Base-by-base conservation (phyloP, 1,284 basidiomycete genomes). In the Cutaneotrichosporon cutaneum region DNA sequence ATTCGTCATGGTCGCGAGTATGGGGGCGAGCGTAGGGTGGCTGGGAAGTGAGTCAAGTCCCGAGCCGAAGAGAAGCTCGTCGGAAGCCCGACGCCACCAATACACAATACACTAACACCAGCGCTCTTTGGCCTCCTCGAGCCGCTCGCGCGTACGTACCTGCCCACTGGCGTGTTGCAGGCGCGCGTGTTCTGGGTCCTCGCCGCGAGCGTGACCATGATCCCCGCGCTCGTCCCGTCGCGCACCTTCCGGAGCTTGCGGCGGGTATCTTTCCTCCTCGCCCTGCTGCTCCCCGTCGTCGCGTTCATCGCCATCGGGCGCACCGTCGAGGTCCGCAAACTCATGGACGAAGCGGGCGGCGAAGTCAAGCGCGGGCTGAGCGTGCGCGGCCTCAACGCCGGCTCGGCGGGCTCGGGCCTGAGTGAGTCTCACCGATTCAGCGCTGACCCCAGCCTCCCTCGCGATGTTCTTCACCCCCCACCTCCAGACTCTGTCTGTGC, bases 401-500 rank as follows among this genome's bases (percentile, higher is more conserved):
- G 69, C 9, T 71, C 70, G 22, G 72, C 71, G 1, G 74, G 73
- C 2, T 74, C 76, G 11, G 77, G 77, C 10, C 56, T 80, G 33
- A 75, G 77, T 79, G 53, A 68, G 58, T 32, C 27, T 11, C 18
- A 4, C 14, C 32, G 26, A 4, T 1, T 26, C 9, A 13, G 4
- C 16, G 32, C 14, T 58, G 65, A 30, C 63, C 13, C 24, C 56
- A 80, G 77, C 78, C 14, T 71, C 76, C 11, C 68, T 80, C 9
- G 70, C 75, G 4, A 68, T 80, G 56, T 74, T 79, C 64, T 71
- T 79, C 62, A 72, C 77, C 6, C 77, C 79, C 4, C 79, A 80
- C 50, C 59, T 79, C 50, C 76, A 75, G 54, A 80, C 78, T 0
- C 68, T 81, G 2, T 74, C 76, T 3, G 75, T 79, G 24, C 78